Percentiles rank a stretch among this genome's conserved stretches.
These are phyloP conservation scores for Suzukiozyma palmioleophila DNA, from an alignment of 1,139 yeast species.

Conservation along the genomic window DNA sequence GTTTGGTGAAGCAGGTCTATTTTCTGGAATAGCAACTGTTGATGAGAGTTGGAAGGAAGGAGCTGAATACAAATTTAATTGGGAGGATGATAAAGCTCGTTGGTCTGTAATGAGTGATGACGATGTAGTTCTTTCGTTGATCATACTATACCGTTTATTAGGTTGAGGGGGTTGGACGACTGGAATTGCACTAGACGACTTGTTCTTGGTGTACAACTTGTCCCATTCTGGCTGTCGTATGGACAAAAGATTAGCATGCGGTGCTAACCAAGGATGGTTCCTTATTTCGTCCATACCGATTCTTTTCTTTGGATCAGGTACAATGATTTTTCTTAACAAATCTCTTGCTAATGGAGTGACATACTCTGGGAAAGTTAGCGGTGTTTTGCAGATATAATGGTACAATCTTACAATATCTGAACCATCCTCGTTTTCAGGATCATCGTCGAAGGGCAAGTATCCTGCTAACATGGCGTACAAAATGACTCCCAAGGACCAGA, in stretches of 20 bases:
- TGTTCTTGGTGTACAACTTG: conserved; percentile 23
- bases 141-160: conserved; percentile 44
- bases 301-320: conserved; percentile 81
- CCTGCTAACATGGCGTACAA: conserved; percentile 97
- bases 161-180: conserved; percentile 8
- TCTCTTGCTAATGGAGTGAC: conserved; percentile 91
- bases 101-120: conserved; percentile 19
- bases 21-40: conserved; percentile 33
- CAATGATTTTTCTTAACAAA: conserved; percentile 75
- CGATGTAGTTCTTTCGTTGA: conserved; percentile 40
- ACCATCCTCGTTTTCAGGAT: conserved; percentile 94
- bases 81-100: conserved; percentile 6
- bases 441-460: conserved; percentile 96
- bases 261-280: conserved; percentile 81
- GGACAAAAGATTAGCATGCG: conserved; percentile 75
- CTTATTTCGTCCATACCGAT: conserved; percentile 65
- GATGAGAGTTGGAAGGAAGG: conserved; percentile 8
- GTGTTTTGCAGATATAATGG: conserved; percentile 86
- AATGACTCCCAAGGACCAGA: conserved; percentile 96
- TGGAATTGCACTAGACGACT: conserved; percentile 5
- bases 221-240: conserved; percentile 93
- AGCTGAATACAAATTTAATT: conserved; percentile 6
- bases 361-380: conserved; percentile 93
- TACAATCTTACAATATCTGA: conserved; percentile 87
- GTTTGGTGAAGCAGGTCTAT: conserved; percentile 17